Percentiles rank a stretch among this genome's conserved stretches.
These are phyloP conservation scores for Chloranthus sessilifolius DNA, from an alignment of 164 flowering plant species.

Conservation along the genomic window DNA sequence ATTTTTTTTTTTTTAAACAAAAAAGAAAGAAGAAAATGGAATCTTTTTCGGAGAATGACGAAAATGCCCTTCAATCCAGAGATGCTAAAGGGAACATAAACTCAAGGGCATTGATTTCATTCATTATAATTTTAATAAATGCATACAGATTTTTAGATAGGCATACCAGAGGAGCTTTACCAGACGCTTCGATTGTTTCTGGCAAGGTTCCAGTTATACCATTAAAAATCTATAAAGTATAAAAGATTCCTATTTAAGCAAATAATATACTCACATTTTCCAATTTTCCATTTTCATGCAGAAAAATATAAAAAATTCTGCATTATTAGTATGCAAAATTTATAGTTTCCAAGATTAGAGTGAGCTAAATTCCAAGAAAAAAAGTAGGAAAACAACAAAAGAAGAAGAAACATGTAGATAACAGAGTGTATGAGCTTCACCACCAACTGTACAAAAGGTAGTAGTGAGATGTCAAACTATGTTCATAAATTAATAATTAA, in stretches of 20 bases:
- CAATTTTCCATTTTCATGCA: no score
- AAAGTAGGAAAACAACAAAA: background rate
- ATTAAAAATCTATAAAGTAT: no score
- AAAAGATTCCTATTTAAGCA: no score
- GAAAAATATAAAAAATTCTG: no score
- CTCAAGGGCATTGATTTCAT: background rate
- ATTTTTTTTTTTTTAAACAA: no score
- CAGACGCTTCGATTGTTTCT: slow-evolving; percentile 9
- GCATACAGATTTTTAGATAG: slow-evolving; percentile 1
- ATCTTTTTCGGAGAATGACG: no score
- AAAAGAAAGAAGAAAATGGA: no score
- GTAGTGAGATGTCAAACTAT: slow-evolving; percentile 9
- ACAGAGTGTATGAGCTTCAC: slow-evolving; percentile 14
- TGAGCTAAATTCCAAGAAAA: background rate
- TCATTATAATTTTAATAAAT: slow-evolving; percentile 3
- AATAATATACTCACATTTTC: no score
- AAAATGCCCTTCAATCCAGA: background rate
- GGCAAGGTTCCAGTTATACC: no score
- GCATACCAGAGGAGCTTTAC: slow-evolving; percentile 3
- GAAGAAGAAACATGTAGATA: slow-evolving; percentile 3
- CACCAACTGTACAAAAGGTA: slow-evolving; percentile 11
- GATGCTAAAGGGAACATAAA: background rate
- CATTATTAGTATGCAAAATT: no score
- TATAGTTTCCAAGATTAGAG: background rate
- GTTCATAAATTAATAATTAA: background rate